These are phyloP conservation scores for Waltergamsia citrina DNA, from an alignment of 2,329 filamentous ascomycete genomes.

Conservation along the genomic window DNA sequence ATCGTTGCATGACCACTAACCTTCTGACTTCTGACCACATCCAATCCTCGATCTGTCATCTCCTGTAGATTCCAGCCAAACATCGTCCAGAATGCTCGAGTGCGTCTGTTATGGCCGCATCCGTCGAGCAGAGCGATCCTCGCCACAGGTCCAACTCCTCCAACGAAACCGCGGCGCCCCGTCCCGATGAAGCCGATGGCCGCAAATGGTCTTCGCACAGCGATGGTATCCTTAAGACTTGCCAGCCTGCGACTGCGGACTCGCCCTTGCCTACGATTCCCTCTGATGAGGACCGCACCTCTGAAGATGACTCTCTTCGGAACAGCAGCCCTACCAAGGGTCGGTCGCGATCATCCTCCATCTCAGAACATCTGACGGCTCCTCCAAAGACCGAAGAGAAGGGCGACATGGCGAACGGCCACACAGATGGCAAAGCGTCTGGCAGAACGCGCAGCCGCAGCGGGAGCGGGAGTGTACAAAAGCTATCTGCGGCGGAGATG, in stretches of 20 bases:
- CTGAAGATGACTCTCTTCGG: conserved; percentile 10
- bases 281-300: conserved; percentile 19
- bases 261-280: conserved; percentile 12
- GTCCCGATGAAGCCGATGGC: background rate
- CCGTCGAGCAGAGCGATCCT: conserved; percentile 1
- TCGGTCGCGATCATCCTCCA: conserved; percentile 17
- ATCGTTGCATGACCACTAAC: background rate
- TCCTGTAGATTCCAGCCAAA: conserved; percentile 1
- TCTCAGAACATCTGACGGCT: conserved; percentile 13
- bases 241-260: background rate
- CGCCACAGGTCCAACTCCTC: background rate
- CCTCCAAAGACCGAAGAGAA: background rate
- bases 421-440: conserved; percentile 5
- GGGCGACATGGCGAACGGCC: background rate
- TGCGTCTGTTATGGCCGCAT: conserved; percentile 4
- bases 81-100: conserved; percentile 3
- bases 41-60: background rate
- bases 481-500: conserved; percentile 49
- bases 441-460: conserved; percentile 10
- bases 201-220: conserved; percentile 1
- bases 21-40: background rate
- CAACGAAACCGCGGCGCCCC: background rate
- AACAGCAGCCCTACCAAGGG: conserved; percentile 11
- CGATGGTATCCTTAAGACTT: background rate
- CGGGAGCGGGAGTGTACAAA: conserved; percentile 29